Evolutionary conservation across 176 grass and related monocot genomes (phyloP), one percentile per base, ranked within the genome.

Genomic region (Poa annua): DNA sequence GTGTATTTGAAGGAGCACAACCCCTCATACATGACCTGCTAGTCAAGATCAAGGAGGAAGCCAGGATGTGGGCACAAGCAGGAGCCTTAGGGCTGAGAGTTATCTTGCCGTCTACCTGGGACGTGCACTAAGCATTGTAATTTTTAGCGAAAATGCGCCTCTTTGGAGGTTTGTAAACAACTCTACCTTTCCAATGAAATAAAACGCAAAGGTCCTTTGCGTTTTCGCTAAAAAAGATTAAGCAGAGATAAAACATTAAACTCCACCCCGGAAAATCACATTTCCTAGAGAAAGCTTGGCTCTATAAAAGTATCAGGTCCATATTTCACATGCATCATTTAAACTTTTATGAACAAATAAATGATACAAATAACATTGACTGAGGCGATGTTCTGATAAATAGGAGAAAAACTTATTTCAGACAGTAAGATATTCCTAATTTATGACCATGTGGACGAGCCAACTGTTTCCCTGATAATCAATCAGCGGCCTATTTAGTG

Each of bases 301-400:
- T 75, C 48, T 75, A 54, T 13, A 47, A 80, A 80, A 80, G 29
- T 34, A 50, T 25, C 38, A n/a, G 7, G 16, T 8, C 10, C 41
- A 74, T 48, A 74, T 74, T 83, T 63, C 54, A 44, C 55, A 81
- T 24, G 16, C 56, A 62, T 13, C 12, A 61, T 22, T 61, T 47
- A 35, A 19, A 4, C 11, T 62, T 69, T 49, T 38, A 75, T 34
- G 26, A 47, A 69, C 11, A 67, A 39, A 74, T 74, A 57, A 74
- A 71, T 34, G 42, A 60, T 60, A 61, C 6, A 82, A 45, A 47
- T 45, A 47, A 61, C 17, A 32, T 61, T 6, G 26, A 64, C 61
- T 33, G 3, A 60, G 10, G 61, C 41, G 10, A 61, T 61, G 53
- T 34, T 61, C 9, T 42, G 10, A 41, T 17, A 59, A 71, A 45